Evolutionary conservation across 495 filamentous ascomycete genomes (phyloP), one percentile per base, ranked within the genome.

Genomic region (Cladorrhinum samala): DNA sequence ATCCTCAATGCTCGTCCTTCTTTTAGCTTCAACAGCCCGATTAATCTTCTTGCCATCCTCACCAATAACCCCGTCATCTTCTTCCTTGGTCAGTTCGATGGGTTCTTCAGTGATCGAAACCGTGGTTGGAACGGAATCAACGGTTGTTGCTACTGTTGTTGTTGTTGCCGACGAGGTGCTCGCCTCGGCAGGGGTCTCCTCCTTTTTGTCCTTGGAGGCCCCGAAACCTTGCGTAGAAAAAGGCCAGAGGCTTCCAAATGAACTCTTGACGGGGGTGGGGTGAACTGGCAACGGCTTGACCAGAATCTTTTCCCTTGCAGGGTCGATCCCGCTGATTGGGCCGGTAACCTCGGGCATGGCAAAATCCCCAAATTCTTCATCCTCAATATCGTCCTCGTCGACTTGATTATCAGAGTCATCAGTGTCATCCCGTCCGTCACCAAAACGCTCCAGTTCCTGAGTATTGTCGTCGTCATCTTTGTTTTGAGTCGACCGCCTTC

Each of bases 1-100:
- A 49, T 82, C 78, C 58, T 79, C 78, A 21, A 80, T 72, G 61
- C 77, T 80, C 44, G 75, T 82, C 53, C 77, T 64, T 43, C 76
- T 58, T 51, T 70, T 68, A 4, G 77, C 77, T 64, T 82, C 77
- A 2, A 76, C 72, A 17, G 74, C 77, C 17, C 73, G 67, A 53
- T 68, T 63, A 30, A 73, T 74, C 64, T 63, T 71, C 48, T 75
- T 66, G 24, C 72, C 72, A 19, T 74, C 65, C 43, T 74, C 69
- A 0, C 67, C 63, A 9, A 65, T 59, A 14, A 68, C 54, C 19
- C 54, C 58, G 1, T 57, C 56, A 3, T 58, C 60, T 37, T 66
- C 63, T 46, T 57, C 60, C 14, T 67, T 36, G 9, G 60, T 54
- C 18, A 66, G 44, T 36, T 63, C 62, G 19, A 71, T 68, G 5